Evolutionary conservation across 140 eudicot genomes (phyloP).

Genomic region (Erigeron philadelphicus): DNA sequence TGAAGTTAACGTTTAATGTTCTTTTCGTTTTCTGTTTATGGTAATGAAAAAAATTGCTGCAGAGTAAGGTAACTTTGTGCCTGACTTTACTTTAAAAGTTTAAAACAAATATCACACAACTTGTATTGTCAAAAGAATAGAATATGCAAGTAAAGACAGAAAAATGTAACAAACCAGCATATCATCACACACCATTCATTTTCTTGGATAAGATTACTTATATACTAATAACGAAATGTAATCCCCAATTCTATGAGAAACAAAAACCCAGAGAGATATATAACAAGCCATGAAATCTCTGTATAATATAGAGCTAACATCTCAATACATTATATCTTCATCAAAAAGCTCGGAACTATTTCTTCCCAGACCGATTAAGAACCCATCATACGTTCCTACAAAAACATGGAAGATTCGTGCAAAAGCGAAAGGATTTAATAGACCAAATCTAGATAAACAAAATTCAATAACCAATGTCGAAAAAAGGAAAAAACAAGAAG

Average conservation of each 20-base stretch:
- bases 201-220: conserved; percentile 40
- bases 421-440: conserved; percentile 69
- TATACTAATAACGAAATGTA: neutral
- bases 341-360: conserved; percentile 19
- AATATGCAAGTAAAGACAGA: conserved; percentile 4
- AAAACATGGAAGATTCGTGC: conserved; percentile 45
- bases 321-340: conserved; percentile 28
- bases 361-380: conserved; percentile 16
- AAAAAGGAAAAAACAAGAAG: conserved; percentile 30
- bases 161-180: conserved; percentile 4
- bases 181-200: conserved; percentile 34
- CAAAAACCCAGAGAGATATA: neutral
- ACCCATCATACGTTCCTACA: conserved; percentile 21
- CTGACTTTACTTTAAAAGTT: neutral
- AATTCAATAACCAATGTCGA: conserved; percentile 20
- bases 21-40: conserved; percentile 6
- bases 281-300: conserved; percentile 53
- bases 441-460: conserved; percentile 23
- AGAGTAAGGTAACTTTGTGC: neutral
- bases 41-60: neutral
- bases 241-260: neutral
- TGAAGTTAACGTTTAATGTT: conserved; percentile 8
- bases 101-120: neutral
- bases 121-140: conserved; percentile 9
- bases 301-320: conserved; percentile 32